These are phyloP conservation scores for Acacia acuminata DNA, from an alignment of 306 rosid genomes.

Conservation along the genomic window DNA sequence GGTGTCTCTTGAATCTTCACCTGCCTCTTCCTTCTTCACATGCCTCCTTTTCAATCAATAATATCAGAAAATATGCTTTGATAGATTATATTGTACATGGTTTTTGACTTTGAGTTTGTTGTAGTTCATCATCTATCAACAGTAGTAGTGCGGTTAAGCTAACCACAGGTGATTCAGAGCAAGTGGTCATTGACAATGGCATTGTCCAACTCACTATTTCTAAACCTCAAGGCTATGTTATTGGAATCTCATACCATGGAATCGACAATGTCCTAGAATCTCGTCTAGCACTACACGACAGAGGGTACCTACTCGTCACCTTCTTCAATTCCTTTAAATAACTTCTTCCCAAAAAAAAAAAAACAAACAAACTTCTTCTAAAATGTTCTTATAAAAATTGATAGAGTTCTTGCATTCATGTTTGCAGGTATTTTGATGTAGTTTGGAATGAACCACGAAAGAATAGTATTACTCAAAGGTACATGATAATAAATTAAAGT, in stretches of 20 bases:
- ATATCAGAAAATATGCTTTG: not conserved
- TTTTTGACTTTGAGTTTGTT: not conserved
- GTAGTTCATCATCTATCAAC: not conserved
- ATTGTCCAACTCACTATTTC: slow-evolving; percentile 58
- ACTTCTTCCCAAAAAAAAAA: too few species aligned
- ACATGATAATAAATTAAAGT: not conserved
- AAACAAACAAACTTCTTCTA: not conserved
- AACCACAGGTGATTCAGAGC: not conserved
- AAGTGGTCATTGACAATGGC: slow-evolving; percentile 69
- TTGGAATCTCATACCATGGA: slow-evolving; percentile 66
- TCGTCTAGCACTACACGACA: slow-evolving; percentile 34
- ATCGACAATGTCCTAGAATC: slow-evolving; percentile 58
- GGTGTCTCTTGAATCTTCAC: not conserved
- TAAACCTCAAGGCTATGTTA: slow-evolving; percentile 55
- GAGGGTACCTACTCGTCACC: slow-evolving; percentile 54
- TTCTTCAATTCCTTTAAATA: not conserved
- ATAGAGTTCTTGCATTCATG: not conserved
- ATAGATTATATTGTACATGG: not conserved
- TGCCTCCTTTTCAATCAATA: not conserved
- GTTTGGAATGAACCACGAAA: slow-evolving; percentile 55
- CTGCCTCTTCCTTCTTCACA: slow-evolving; percentile 28
- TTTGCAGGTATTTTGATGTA: slow-evolving; percentile 67
- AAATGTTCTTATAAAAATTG: not conserved
- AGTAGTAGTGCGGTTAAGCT: slow-evolving; percentile 16
- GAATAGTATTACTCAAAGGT: slow-evolving; percentile 39